Percentiles rank a stretch among this genome's conserved stretches.
Conservation (phyloP, 2,329 filamentous ascomycete species). For the Myriosclerotinia duriaeana region DNA sequence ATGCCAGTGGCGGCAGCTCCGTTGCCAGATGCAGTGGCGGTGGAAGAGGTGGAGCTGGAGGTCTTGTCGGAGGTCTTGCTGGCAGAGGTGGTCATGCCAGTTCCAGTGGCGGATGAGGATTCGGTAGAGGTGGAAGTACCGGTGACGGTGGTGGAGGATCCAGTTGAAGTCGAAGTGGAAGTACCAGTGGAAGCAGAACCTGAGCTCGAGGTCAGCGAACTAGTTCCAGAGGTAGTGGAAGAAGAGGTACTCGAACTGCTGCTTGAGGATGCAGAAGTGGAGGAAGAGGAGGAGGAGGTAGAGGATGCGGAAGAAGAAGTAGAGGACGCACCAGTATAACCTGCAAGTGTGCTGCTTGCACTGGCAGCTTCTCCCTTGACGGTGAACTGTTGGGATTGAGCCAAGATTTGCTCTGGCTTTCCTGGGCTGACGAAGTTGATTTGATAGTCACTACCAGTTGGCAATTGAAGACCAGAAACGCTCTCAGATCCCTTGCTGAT, state of each 20-base stretch:
- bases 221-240: neutral
- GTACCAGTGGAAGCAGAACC: conserved; percentile 3
- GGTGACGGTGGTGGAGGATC: neutral
- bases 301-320: conserved; percentile 12
- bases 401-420: conserved; percentile 21
- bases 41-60: neutral
- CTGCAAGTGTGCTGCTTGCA: conserved; percentile 23
- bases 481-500: conserved; percentile 8
- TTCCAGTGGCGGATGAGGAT: neutral
- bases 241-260: neutral
- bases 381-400: conserved; percentile 23
- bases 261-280: neutral
- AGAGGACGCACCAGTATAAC: conserved; percentile 23
- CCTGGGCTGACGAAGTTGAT: conserved; percentile 24
- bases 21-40: neutral
- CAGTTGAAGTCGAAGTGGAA: neutral
- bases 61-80: neutral
- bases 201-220: neutral
- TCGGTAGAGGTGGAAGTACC: neutral
- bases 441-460: conserved; percentile 21
- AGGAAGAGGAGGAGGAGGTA: conserved; percentile 3
- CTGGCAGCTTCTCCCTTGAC: conserved; percentile 18
- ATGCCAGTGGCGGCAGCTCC: conserved; percentile 19
- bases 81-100: conserved; percentile 1
- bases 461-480: conserved; percentile 18